Conservation (phyloP, 208 protist genomes). For the Trypanosomatidae sp. region DNA sequence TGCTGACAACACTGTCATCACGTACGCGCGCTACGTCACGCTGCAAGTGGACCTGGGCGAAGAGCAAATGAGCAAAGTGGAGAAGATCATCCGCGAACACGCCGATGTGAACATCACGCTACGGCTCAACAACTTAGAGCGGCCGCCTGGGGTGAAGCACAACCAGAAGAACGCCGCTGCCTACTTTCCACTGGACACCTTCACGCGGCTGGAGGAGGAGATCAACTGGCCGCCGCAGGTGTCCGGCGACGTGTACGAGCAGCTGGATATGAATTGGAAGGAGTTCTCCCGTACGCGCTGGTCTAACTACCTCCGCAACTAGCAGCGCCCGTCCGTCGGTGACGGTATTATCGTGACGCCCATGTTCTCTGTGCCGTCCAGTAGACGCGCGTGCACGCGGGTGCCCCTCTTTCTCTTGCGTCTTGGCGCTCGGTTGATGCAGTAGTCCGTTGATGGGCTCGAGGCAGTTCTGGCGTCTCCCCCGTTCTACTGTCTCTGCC, state of each 20-base stretch:
- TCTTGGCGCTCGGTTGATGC: not conserved
- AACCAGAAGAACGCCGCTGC: slow-evolving; percentile 46
- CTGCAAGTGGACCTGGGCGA: slow-evolving; percentile 87
- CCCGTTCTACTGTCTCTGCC: not conserved
- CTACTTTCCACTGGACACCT: slow-evolving; percentile 87
- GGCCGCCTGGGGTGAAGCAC: slow-evolving; percentile 62
- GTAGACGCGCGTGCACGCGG: not conserved
- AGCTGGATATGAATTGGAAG: slow-evolving; percentile 93
- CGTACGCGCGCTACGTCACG: slow-evolving; percentile 84
- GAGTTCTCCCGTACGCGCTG: slow-evolving; percentile 91
- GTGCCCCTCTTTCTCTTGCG: not conserved
- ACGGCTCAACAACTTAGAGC: slow-evolving; percentile 73
- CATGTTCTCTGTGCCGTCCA: not conserved
- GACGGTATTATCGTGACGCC: not conserved
- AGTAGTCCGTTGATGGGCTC: not conserved
- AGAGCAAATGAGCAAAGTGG: slow-evolving; percentile 76
- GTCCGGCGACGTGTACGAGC: slow-evolving; percentile 82
- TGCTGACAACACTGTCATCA: slow-evolving; percentile 70
- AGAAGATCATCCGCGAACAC: slow-evolving; percentile 82
- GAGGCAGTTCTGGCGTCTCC: not conserved
- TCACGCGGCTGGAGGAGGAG: slow-evolving; percentile 84
- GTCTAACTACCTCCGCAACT: slow-evolving; percentile 87
- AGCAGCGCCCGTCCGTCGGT: not conserved
- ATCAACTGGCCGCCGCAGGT: slow-evolving; percentile 92
- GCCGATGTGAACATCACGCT: slow-evolving; percentile 80